A percentile compares a stretch with the other conserved stretches of the same genome.
Evolutionary conservation across 148 eudicot species (phyloP).

Genomic region (Arctostaphylos glauca): DNA sequence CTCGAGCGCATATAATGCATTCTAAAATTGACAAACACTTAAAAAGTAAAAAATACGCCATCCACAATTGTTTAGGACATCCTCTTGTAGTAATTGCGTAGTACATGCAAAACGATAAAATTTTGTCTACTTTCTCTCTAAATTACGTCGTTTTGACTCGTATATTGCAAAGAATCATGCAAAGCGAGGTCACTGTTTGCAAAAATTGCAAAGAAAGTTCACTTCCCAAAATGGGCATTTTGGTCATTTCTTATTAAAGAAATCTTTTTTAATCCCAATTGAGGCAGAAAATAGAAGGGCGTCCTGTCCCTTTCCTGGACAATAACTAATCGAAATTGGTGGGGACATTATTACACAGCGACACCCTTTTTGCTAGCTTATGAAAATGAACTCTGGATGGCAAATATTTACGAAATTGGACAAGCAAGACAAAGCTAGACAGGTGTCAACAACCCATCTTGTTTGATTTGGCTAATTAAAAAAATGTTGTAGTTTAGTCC

Average conservation of each 20-base stretch:
- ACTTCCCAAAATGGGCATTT: neutral
- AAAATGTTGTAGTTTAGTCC: neutral
- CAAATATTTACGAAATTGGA: conserved; percentile 3
- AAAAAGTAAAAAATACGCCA: too few relatives aligned
- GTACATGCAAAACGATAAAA: too few relatives aligned
- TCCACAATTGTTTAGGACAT: too few relatives aligned
- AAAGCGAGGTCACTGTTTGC: too few relatives aligned
- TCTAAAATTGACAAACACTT: too few relatives aligned
- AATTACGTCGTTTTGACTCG: too few relatives aligned
- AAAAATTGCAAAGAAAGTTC: neutral
- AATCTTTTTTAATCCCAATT: neutral
- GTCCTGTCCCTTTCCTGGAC: conserved; percentile 6
- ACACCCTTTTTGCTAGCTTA: neutral
- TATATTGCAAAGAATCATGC: too few relatives aligned
- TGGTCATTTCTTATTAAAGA: neutral
- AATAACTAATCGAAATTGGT: conserved; percentile 11
- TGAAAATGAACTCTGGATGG: neutral
- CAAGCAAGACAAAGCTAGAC: neutral
- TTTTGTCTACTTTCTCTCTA: too few relatives aligned
- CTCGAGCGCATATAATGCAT: too few relatives aligned
- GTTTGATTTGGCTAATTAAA: neutral
- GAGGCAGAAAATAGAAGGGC: neutral
- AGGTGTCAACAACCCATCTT: conserved; percentile 10
- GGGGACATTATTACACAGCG: neutral
- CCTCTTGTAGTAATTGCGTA: too few relatives aligned